Conservation (phyloP, 2,329 filamentous ascomycete species). For the Fusarium concolor region DNA sequence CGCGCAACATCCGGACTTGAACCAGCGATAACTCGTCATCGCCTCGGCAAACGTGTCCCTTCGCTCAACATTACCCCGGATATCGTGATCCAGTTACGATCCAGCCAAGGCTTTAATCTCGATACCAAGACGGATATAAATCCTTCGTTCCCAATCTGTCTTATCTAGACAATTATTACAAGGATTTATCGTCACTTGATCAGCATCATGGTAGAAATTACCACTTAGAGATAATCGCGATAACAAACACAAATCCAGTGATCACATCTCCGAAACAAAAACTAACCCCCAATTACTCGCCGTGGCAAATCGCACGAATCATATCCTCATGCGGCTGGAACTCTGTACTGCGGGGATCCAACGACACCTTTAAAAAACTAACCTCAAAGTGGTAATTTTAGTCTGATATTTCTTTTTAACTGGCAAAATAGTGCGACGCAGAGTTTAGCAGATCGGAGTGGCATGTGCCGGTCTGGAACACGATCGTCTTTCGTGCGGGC, state of each 20-base stretch:
- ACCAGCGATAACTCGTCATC: too few relatives aligned
- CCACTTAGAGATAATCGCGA: neutral
- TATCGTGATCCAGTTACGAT: neutral
- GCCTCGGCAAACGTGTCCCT: neutral
- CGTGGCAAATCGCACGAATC: neutral
- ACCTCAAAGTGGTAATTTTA: neutral
- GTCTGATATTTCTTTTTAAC: constrained; percentile 4
- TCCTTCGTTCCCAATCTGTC: accelerated
- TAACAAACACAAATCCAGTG: neutral
- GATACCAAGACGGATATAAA: neutral
- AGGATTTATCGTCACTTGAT: neutral
- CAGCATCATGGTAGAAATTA: constrained; percentile 2
- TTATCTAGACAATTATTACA: neutral
- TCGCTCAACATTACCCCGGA: neutral
- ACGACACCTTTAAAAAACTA: neutral
- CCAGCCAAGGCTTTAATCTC: neutral
- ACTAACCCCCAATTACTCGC: neutral
- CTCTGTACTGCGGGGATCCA: neutral
- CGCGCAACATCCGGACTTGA: too few relatives aligned
- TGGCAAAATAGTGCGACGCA: neutral
- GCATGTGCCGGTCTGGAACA: constrained; percentile 14
- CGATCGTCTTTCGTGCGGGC: constrained; percentile 5
- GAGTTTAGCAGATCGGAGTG: neutral
- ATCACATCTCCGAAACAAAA: neutral
- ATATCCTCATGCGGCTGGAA: neutral